Percentiles rank a stretch among this genome's conserved stretches.
Evolutionary conservation across 169 alveolate genomes (phyloP).

Genomic region (Plasmodium gonderi): DNA sequence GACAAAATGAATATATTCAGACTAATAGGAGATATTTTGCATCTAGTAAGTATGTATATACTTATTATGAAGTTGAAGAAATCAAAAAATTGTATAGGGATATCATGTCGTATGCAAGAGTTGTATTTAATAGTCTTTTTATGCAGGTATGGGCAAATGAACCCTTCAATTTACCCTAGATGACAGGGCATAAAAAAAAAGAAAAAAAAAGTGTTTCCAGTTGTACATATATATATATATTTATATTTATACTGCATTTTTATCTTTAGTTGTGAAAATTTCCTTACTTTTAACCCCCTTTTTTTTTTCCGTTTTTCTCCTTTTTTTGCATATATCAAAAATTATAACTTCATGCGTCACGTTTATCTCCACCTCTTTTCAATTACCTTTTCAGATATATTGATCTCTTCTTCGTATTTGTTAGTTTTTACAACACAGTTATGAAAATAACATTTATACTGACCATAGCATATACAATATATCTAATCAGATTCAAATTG

Average conservation of each 20-base stretch:
- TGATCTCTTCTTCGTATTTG: slow-evolving; percentile 88
- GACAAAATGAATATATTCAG: slow-evolving; percentile 94
- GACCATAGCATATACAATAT: slow-evolving; percentile 90
- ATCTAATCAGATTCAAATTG: slow-evolving; percentile 87
- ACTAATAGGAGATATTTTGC: slow-evolving; percentile 94
- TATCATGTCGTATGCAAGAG: slow-evolving; percentile 97
- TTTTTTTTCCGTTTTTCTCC: too few species aligned
- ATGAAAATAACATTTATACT: slow-evolving; percentile 93
- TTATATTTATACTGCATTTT: too few species aligned
- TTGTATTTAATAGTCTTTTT: slow-evolving; percentile 94
- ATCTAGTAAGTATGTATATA: slow-evolving; percentile 91
- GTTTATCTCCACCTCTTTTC: neutral
- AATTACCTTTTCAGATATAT: slow-evolving; percentile 82
- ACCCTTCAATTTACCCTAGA: too few species aligned
- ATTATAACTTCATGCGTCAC: too few species aligned
- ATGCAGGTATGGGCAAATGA: slow-evolving; percentile 82
- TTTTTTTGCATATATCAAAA: too few species aligned
- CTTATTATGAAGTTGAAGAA: slow-evolving; percentile 92
- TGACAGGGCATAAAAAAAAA: too few species aligned
- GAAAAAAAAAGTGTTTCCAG: too few species aligned
- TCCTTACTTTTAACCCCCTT: neutral
- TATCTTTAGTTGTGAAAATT: neutral
- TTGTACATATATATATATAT: neutral
- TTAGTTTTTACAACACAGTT: slow-evolving; percentile 92
- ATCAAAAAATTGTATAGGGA: slow-evolving; percentile 94